phyloP scores from a whole-genome alignment of 768 basidiomycete genomes.

The Suillus fuscotomentosus region DNA sequence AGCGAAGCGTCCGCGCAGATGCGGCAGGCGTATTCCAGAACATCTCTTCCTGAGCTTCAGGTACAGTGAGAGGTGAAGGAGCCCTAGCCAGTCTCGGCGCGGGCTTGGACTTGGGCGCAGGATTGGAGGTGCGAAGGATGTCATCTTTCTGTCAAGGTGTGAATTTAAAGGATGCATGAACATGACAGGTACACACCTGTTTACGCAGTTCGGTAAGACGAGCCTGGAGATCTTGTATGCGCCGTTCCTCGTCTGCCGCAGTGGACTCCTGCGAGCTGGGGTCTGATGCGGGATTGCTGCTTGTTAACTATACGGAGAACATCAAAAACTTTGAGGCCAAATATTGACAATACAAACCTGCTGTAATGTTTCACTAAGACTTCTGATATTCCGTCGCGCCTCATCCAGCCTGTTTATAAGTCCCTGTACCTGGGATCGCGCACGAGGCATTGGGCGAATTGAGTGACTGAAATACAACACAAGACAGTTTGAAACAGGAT shows the following conservation, averaged over 20 bases:
- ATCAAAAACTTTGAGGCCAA: neutral
- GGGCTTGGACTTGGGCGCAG: conserved; percentile 16
- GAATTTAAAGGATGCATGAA: neutral
- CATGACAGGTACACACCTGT: conserved; percentile 31
- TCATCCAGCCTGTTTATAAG: conserved; percentile 40
- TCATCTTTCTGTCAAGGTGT: conserved; percentile 24
- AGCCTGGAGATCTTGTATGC: conserved; percentile 41
- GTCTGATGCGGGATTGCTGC: conserved; percentile 17
- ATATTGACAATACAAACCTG: conserved; percentile 26
- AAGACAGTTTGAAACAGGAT: conserved; percentile 20
- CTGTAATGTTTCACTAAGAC: conserved; percentile 35
- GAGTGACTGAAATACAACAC: conserved; percentile 39
- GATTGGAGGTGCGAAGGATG: conserved; percentile 23
- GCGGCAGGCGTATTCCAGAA: conserved; percentile 65
- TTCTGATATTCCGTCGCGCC: conserved; percentile 35
- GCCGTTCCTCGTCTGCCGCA: conserved; percentile 39
- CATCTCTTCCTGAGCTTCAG: conserved; percentile 47
- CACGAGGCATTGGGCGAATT: conserved; percentile 49
- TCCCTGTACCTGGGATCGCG: conserved; percentile 37
- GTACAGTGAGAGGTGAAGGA: conserved; percentile 19
- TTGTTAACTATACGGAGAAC: conserved; percentile 7
- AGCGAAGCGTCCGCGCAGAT: conserved; percentile 55
- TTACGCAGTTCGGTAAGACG: conserved; percentile 40
- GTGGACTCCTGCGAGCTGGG: conserved; percentile 26
- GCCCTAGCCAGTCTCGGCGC: conserved; percentile 12